A percentile compares a stretch with the other conserved stretches of the same genome.
Conservation (phyloP, 306 rosid species). For the Carpinus fangiana region DNA sequence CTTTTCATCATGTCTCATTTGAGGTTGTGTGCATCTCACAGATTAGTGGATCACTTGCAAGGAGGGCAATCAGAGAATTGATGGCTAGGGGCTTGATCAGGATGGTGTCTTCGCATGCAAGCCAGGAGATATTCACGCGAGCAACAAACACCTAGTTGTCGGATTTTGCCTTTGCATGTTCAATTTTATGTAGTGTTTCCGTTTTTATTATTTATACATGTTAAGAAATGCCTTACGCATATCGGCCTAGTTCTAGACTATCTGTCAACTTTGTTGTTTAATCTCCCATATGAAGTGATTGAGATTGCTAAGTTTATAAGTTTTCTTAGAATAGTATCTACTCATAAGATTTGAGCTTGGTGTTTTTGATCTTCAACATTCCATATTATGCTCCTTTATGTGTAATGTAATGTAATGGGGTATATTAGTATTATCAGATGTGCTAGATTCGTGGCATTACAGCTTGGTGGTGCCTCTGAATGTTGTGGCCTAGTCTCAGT, state of each 20-base stretch:
- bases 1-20: not conserved
- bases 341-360: not conserved
- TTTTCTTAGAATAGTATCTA: not conserved
- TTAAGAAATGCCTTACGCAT: constrained; percentile 4
- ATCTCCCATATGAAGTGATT: constrained; percentile 19
- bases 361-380: not conserved
- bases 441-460: too few relatives aligned
- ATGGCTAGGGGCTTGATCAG: constrained; percentile 66
- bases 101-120: constrained; percentile 59
- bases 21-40: constrained; percentile 20
- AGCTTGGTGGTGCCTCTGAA: too few relatives aligned
- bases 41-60: constrained; percentile 67
- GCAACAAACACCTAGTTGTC: constrained; percentile 64
- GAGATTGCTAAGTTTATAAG: constrained; percentile 9
- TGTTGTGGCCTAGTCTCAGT: too few relatives aligned
- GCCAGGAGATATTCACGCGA: constrained; percentile 75
- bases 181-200: constrained; percentile 10
- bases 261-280: constrained; percentile 14
- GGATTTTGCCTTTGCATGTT: not conserved
- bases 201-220: constrained; percentile 25
- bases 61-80: constrained; percentile 63
- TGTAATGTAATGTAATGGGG: not conserved
- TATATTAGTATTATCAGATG: too few relatives aligned
- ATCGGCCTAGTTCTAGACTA: constrained; percentile 20
- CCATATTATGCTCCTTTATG: not conserved